These are phyloP conservation scores for Neurospora sp. DNA, from an alignment of 495 filamentous ascomycete genomes.

Conservation along the genomic window DNA sequence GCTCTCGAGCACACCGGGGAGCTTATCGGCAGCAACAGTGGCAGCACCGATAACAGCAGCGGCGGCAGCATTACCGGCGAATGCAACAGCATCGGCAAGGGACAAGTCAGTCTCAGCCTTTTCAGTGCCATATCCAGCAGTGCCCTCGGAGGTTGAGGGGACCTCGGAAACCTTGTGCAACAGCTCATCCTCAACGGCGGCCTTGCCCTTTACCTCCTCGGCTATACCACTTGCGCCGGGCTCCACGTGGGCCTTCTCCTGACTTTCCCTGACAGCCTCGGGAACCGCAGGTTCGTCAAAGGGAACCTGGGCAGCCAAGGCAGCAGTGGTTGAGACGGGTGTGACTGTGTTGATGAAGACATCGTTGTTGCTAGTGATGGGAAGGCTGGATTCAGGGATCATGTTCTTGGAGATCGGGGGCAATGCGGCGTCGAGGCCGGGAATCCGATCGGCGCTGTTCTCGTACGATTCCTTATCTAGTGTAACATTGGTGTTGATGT, in stretches of 20 bases:
- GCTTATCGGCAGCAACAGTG: constrained; percentile 18
- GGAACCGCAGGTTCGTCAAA: constrained; percentile 61
- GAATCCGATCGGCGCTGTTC: constrained; percentile 48
- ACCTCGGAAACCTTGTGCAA: constrained; percentile 46
- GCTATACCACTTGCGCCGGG: constrained; percentile 52
- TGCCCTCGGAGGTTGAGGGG: constrained; percentile 49
- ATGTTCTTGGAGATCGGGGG: constrained; percentile 53
- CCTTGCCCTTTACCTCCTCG: constrained; percentile 51
- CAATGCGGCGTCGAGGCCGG: constrained; percentile 46
- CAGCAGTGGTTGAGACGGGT: constrained; percentile 62
- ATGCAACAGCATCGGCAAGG: constrained; percentile 29
- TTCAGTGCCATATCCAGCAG: constrained; percentile 33
- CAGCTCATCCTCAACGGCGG: constrained; percentile 51
- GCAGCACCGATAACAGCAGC: constrained; percentile 31
- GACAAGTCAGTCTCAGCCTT: constrained; percentile 37
- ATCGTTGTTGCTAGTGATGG: constrained; percentile 45
- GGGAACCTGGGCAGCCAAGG: constrained; percentile 49
- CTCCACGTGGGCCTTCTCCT: constrained; percentile 45
- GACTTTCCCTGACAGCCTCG: constrained; percentile 56
- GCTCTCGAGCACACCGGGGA: constrained; percentile 4
- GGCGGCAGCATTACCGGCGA: constrained; percentile 28
- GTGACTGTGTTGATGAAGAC: constrained; percentile 58
- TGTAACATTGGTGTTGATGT: constrained; percentile 51
- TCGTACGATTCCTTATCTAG: constrained; percentile 81
- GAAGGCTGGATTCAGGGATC: constrained; percentile 82